Evolutionary conservation across 2,329 filamentous ascomycete species (phyloP).

Genomic region (Ilyonectria robusta): DNA sequence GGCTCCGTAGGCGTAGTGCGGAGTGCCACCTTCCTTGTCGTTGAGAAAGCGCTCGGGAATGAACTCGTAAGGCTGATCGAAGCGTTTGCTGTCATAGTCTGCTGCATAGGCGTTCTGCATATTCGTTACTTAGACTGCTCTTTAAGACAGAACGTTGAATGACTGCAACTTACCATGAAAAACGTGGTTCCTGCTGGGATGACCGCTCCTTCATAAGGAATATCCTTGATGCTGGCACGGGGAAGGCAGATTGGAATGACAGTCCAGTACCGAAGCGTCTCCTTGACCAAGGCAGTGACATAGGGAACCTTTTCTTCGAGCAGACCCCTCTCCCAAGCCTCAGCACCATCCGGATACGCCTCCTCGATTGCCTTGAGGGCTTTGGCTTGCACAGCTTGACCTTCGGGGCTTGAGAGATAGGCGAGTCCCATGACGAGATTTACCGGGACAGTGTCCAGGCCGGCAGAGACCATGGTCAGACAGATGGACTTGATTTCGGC

Average conservation of each 20-base stretch:
- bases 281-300: constrained; percentile 83
- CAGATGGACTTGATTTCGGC: constrained; percentile 86
- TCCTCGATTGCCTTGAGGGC: constrained; percentile 79
- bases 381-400: constrained; percentile 78
- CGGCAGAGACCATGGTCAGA: constrained; percentile 85
- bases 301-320: constrained; percentile 83
- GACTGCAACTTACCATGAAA: constrained; percentile 72
- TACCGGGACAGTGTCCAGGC: constrained; percentile 84
- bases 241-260: constrained; percentile 86
- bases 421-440: constrained; percentile 86
- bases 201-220: constrained; percentile 74
- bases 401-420: constrained; percentile 77
- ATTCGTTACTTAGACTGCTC: neutral
- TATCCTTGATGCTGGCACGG: constrained; percentile 79
- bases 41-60: constrained; percentile 79
- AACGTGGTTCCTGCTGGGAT: constrained; percentile 85
- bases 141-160: neutral
- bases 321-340: constrained; percentile 83
- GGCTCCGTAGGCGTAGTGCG: constrained; percentile 74
- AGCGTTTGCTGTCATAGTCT: constrained; percentile 79
- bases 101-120: constrained; percentile 79
- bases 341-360: constrained; percentile 79
- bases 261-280: constrained; percentile 83
- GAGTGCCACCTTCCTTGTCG: constrained; percentile 68
- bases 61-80: constrained; percentile 74